These are phyloP conservation scores for Xanthoceras sorbifolium DNA, from an alignment of 345 rosid species.

Conservation along the genomic window DNA sequence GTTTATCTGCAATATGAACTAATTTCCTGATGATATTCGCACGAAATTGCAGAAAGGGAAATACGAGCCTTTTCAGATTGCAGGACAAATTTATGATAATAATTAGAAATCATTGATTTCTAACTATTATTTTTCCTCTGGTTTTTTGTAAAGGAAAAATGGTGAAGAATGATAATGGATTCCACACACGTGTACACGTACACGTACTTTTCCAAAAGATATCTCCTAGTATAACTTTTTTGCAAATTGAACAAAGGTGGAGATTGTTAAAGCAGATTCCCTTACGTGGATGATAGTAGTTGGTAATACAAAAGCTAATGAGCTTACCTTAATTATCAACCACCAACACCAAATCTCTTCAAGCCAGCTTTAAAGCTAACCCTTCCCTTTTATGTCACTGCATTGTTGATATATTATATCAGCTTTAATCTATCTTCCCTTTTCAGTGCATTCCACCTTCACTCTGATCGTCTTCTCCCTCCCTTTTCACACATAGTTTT, in stretches of 20 bases:
- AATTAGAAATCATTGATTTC: too few species aligned
- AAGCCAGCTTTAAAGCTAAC: background rate
- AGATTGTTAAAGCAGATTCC: conserved; percentile 21
- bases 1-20: too few species aligned
- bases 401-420: too few species aligned
- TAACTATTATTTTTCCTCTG: too few species aligned
- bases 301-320: background rate
- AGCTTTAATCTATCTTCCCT: background rate
- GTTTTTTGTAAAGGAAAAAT: too few species aligned
- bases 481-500: background rate
- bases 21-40: too few species aligned
- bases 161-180: too few species aligned
- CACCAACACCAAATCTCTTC: background rate
- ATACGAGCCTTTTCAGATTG: too few species aligned
- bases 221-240: background rate
- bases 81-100: too few species aligned
- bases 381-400: conserved; percentile 1
- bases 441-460: background rate
- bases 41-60: too few species aligned
- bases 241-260: background rate
- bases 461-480: background rate
- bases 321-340: background rate
- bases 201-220: background rate
- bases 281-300: conserved; percentile 1
- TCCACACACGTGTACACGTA: too few species aligned